These are phyloP conservation scores for Colletotrichum orbiculare DNA, from an alignment of 2,329 filamentous ascomycete genomes.

Conservation along the genomic window DNA sequence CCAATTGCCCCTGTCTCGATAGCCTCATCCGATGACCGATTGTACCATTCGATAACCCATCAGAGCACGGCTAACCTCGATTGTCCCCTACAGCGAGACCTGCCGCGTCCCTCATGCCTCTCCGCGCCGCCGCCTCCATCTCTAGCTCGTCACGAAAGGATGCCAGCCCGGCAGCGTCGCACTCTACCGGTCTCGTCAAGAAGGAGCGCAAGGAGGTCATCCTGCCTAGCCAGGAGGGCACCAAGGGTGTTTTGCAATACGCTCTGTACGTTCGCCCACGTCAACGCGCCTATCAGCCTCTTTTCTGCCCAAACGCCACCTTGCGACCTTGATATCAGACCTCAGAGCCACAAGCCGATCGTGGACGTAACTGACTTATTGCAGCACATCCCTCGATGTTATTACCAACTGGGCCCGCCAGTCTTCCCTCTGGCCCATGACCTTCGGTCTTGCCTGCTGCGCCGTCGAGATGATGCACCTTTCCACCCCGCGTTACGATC, in stretches of 20 bases:
- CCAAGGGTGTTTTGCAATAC: constrained; percentile 86
- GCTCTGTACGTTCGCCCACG: constrained; percentile 73
- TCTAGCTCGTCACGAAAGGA: constrained; percentile 73
- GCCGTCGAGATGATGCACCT: constrained; percentile 94
- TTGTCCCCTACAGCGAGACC: constrained; percentile 68
- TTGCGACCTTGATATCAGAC: not conserved
- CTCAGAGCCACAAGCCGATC: not conserved
- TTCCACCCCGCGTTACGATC: constrained; percentile 88
- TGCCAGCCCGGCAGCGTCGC: constrained; percentile 66
- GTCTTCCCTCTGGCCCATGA: constrained; percentile 88
- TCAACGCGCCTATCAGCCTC: not conserved
- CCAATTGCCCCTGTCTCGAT: constrained; percentile 4
- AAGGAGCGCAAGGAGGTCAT: constrained; percentile 76
- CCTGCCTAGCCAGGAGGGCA: constrained; percentile 80
- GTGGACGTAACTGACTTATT: not conserved
- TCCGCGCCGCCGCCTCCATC: constrained; percentile 72
- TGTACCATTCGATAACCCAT: not conserved
- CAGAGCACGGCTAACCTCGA: constrained; percentile 39
- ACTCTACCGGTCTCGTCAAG: constrained; percentile 63
- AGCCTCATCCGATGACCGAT: not conserved
- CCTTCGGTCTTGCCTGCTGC: constrained; percentile 89
- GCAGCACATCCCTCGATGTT: constrained; percentile 80
- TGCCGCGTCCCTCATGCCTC: constrained; percentile 69
- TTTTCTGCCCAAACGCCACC: not conserved
- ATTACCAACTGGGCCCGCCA: constrained; percentile 88